These are phyloP conservation scores for Prunus dulcis DNA, from an alignment of 306 rosid species.

Conservation along the genomic window DNA sequence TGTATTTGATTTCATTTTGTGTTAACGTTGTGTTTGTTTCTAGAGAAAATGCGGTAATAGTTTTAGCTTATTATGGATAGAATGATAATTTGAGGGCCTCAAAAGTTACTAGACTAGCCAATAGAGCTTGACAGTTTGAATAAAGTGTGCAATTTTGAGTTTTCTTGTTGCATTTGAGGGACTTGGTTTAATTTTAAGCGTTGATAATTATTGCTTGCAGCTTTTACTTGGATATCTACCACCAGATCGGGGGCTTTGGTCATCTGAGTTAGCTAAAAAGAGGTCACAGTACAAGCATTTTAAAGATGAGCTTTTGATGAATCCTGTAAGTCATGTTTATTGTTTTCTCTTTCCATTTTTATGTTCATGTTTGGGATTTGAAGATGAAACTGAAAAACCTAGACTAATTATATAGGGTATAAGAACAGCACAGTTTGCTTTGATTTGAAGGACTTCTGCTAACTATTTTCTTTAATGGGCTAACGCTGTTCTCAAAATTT, in stretches of 20 bases:
- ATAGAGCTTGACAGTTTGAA: not conserved
- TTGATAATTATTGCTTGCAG: slow-evolving; percentile 36
- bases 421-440: not conserved
- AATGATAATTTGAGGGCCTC: not conserved
- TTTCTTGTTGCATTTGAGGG: not conserved
- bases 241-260: slow-evolving; percentile 78
- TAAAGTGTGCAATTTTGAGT: not conserved
- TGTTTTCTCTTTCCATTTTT: not conserved
- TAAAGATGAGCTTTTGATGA: slow-evolving; percentile 88
- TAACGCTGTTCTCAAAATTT: not conserved
- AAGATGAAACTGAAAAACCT: not conserved
- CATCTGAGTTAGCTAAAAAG: slow-evolving; percentile 81
- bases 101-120: not conserved
- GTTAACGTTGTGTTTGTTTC: not conserved
- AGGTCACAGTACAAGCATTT: slow-evolving; percentile 91
- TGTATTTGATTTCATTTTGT: not conserved
- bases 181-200: slow-evolving; percentile 4
- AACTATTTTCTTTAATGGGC: not conserved
- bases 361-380: not conserved
- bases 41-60: not conserved
- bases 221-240: slow-evolving; percentile 91
- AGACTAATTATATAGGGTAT: not conserved
- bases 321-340: slow-evolving; percentile 77
- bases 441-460: not conserved
- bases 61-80: not conserved